phyloP scores from a whole-genome alignment of 2,329 filamentous ascomycete species.

The Cryphonectria japonica region DNA sequence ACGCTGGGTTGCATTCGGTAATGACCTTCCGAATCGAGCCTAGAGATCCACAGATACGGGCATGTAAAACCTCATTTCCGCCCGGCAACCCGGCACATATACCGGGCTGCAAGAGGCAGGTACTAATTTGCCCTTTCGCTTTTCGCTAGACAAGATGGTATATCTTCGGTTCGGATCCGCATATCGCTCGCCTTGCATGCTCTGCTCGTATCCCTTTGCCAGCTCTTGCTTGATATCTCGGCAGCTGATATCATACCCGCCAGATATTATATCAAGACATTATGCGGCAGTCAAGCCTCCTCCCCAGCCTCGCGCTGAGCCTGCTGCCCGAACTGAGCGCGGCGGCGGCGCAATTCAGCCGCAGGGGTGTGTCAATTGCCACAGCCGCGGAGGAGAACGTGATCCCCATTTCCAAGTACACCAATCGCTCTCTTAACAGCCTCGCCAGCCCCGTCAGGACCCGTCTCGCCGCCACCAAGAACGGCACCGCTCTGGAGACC shows the following conservation, averaged over 20 bases:
- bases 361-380: slow-evolving; percentile 7
- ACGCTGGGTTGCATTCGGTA: not conserved
- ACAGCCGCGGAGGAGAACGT: slow-evolving; percentile 2
- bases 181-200: not conserved
- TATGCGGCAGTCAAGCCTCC: not conserved
- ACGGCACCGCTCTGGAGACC: not conserved
- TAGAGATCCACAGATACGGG: not conserved
- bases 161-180: not conserved
- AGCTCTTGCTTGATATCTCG: not conserved
- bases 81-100: not conserved
- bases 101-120: slow-evolving; percentile 5
- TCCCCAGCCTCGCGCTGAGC: not conserved
- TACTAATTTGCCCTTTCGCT: not conserved
- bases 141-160: not conserved
- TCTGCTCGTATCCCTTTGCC: not conserved
- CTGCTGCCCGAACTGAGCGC: not conserved
- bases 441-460: slow-evolving; percentile 21
- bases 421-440: slow-evolving; percentile 13
- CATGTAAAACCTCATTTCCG: not conserved
- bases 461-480: slow-evolving; percentile 11
- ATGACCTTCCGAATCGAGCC: slow-evolving; percentile 2
- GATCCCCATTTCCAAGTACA: slow-evolving; percentile 5
- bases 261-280: not conserved
- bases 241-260: not conserved
- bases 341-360: slow-evolving; percentile 6